Conservation (phyloP, 495 filamentous ascomycete species). For the Aspergillus heteromorphus region DNA sequence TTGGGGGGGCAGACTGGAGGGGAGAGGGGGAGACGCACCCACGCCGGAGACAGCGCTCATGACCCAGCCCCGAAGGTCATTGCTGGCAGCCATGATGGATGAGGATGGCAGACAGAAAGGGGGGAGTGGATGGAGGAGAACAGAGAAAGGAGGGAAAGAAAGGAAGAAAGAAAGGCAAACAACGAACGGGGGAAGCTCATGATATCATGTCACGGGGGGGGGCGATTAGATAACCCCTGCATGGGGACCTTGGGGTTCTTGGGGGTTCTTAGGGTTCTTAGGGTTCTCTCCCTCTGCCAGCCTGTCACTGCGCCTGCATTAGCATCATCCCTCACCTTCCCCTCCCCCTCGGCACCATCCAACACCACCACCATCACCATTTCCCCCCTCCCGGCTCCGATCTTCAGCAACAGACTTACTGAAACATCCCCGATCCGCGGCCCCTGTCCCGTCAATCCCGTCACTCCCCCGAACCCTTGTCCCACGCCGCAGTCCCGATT, state of each 20-base stretch:
- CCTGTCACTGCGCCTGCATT: not conserved
- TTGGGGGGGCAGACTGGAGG: not conserved
- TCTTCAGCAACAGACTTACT: no score
- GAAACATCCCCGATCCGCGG: no score
- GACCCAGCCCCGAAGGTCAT: constrained; percentile 91
- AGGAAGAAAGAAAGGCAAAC: constrained; percentile 4
- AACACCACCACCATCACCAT: no score
- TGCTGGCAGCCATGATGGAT: constrained; percentile 49
- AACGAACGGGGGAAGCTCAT: not conserved
- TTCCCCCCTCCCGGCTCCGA: no score
- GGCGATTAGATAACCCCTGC: not conserved
- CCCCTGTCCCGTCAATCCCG: no score
- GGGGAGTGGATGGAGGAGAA: constrained; percentile 8
- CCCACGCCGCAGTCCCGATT: no score
- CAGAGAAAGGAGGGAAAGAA: constrained; percentile 4
- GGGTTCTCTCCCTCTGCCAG: not conserved
- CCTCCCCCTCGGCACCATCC: no score
- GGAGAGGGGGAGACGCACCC: constrained; percentile 47
- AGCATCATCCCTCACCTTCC: not conserved
- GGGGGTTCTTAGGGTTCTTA: not conserved
- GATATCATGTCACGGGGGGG: constrained; percentile 6
- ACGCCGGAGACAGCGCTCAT: constrained; percentile 81
- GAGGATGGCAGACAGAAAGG: no score
- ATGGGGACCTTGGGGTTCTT: not conserved
- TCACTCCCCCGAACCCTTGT: no score